Conservation (phyloP, 805 yeast genomes). For the Candida coquimbonensis region DNA sequence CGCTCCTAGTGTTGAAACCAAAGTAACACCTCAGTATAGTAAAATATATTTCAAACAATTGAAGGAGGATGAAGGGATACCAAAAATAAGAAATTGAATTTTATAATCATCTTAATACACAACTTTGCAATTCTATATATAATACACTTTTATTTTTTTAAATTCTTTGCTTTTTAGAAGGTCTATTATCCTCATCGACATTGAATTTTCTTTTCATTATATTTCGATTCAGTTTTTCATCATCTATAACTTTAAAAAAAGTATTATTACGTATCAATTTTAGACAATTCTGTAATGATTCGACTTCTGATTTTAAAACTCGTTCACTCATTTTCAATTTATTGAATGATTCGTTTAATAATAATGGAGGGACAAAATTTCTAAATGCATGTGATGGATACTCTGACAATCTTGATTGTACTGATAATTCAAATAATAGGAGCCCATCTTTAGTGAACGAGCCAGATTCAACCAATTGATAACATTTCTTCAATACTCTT, state of each 20-base stretch:
- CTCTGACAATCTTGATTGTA: conserved; percentile 28
- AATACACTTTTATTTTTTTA: background rate
- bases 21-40: conserved; percentile 8
- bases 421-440: conserved; percentile 22
- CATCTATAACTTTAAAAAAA: conserved; percentile 41
- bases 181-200: conserved; percentile 16
- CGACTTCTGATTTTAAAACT: conserved; percentile 50
- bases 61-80: conserved; percentile 15
- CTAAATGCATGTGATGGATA: conserved; percentile 39
- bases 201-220: conserved; percentile 44
- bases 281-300: conserved; percentile 38
- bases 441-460: conserved; percentile 36
- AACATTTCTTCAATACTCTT: conserved; percentile 51
- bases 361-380: conserved; percentile 15
- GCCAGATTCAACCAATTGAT: conserved; percentile 45
- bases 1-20: conserved; percentile 18
- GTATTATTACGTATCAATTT: conserved; percentile 18
- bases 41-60: conserved; percentile 14
- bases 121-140: background rate
- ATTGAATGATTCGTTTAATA: conserved; percentile 10
- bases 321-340: conserved; percentile 41
- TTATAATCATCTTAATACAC: background rate
- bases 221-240: conserved; percentile 51
- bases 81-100: conserved; percentile 6
- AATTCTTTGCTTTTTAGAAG: conserved; percentile 22